A percentile compares a stretch with the other conserved stretches of the same genome.
Conservation (phyloP, 805 yeast species). For the Candida xyloterini region DNA sequence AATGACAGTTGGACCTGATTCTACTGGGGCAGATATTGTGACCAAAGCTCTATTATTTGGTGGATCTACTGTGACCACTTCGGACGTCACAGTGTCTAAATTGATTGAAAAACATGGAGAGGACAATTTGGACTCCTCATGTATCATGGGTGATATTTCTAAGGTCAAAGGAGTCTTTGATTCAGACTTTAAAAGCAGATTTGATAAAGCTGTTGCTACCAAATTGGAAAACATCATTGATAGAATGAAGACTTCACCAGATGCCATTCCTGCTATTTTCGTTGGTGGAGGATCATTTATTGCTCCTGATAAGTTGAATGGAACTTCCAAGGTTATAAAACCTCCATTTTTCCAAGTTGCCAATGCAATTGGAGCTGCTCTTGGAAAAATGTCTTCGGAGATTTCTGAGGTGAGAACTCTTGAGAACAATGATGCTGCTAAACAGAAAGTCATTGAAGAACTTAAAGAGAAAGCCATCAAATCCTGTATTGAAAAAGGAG, state of each 20-base stretch:
- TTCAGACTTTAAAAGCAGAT: background rate
- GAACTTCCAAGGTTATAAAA: constrained; percentile 39
- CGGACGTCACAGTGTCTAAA: constrained; percentile 6
- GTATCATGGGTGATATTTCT: constrained; percentile 27
- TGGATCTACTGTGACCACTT: constrained; percentile 7
- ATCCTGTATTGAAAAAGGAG: constrained; percentile 27
- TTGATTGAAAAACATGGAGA: constrained; percentile 2
- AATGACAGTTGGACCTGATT: constrained; percentile 7
- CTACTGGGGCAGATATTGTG: constrained; percentile 8
- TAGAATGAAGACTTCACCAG: constrained; percentile 43
- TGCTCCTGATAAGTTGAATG: constrained; percentile 33
- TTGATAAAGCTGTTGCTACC: constrained; percentile 12
- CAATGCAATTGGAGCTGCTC: constrained; percentile 49
- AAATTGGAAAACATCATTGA: constrained; percentile 40
- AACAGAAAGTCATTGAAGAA: constrained; percentile 18
- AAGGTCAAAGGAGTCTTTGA: constrained; percentile 5
- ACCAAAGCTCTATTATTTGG: constrained; percentile 5
- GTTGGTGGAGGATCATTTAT: constrained; percentile 52
- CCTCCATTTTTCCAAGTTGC: constrained; percentile 43
- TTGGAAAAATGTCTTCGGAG: constrained; percentile 40
- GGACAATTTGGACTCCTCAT: constrained; percentile 29
- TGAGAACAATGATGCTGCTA: constrained; percentile 2
- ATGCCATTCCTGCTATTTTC: constrained; percentile 37
- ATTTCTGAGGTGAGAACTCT: constrained; percentile 18
- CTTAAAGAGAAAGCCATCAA: constrained; percentile 20